Evolutionary conservation across 192 early-diverging fungal species (phyloP), one percentile per base, ranked within the genome.

Genomic region (Chytriomyces sp.): DNA sequence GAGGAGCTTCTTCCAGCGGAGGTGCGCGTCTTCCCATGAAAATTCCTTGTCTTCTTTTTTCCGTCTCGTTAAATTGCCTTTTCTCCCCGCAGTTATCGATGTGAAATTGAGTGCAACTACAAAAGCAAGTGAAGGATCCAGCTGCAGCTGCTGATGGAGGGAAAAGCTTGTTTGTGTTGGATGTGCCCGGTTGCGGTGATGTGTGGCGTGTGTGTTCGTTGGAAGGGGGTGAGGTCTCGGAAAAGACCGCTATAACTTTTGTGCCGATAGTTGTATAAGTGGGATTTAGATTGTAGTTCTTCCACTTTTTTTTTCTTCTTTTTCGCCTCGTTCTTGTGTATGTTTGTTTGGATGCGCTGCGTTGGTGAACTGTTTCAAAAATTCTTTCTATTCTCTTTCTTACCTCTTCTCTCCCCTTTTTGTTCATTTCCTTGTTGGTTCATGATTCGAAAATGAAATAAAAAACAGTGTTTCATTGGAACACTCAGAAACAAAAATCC

Each of bases 21-120:
- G 48, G 80, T 81, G 16, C 44, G 72, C 35, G 11, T 57, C 23
- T 59, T 0, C 45, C 61, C 11, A 75, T 47, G 26, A 24, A 20
- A 23, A 45, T 75, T 45, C 35, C 60, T 74, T 64, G 20, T 74
- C 24, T 63, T 63, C n/a, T 23, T 74, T 63, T 6, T n/a, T 64
- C 18, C 3, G 10, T 72, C 35, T 43, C 16, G 18, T 68, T 18
- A 61, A 62, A 13, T 61, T 72, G 10, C n/a, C 11, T 49, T 49
- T 57, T 43, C 24, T 72, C 66, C 48, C 35, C 67, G 45, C 67
- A 86, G 85, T 86, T 69, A 86, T 86, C 67, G 85, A 86, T 59
- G 82, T 86, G 11, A 82, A 86, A 63, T 71, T 86, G 50, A 84
- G 80, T 72, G 83, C 77, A 4, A 62, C 74, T 7, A 48, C 68